phyloP scores from a whole-genome alignment of 2,329 filamentous ascomycete species.

The Myriosclerotinia scirpicola region DNA sequence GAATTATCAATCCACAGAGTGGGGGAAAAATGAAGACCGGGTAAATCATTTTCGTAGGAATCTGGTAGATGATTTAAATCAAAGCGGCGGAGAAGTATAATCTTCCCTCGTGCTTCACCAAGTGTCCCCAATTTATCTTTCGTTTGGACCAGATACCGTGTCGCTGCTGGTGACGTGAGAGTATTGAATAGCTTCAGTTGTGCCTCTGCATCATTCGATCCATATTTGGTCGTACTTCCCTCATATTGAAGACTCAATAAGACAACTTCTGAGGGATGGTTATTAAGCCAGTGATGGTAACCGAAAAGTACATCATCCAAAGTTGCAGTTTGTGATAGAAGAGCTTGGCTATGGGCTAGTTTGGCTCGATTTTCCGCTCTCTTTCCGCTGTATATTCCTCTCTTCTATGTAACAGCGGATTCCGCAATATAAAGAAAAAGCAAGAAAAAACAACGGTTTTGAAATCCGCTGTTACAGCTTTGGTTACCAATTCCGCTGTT shows the following conservation, averaged over 20 bases:
- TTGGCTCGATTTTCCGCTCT: too few species aligned
- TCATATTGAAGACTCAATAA: constrained; percentile 52
- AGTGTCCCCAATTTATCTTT: constrained; percentile 53
- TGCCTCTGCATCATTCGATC: constrained; percentile 41
- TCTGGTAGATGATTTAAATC: constrained; percentile 50
- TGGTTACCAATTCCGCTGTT: too few species aligned
- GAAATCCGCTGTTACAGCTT: too few species aligned
- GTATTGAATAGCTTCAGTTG: constrained; percentile 44
- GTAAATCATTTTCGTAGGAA: constrained; percentile 43
- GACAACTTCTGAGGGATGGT: constrained; percentile 48
- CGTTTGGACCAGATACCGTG: constrained; percentile 44
- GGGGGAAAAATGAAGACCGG: constrained; percentile 50
- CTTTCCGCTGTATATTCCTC: too few species aligned
- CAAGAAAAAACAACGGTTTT: too few species aligned
- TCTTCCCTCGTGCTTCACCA: constrained; percentile 74
- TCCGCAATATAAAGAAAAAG: too few species aligned
- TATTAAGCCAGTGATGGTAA: constrained; percentile 51
- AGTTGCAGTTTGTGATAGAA: constrained; percentile 47
- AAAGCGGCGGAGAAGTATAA: constrained; percentile 85
- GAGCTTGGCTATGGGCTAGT: constrained; percentile 44
- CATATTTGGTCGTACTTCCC: constrained; percentile 40
- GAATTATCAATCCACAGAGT: constrained; percentile 47
- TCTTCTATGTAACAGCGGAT: too few species aligned
- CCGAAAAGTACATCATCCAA: constrained; percentile 49
- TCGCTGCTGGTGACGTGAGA: constrained; percentile 45